Percentiles rank a stretch among this genome's conserved stretches.
These are phyloP conservation scores for Dioscorea dumetorum DNA, from an alignment of 106 monocot genomes.

Conservation along the genomic window DNA sequence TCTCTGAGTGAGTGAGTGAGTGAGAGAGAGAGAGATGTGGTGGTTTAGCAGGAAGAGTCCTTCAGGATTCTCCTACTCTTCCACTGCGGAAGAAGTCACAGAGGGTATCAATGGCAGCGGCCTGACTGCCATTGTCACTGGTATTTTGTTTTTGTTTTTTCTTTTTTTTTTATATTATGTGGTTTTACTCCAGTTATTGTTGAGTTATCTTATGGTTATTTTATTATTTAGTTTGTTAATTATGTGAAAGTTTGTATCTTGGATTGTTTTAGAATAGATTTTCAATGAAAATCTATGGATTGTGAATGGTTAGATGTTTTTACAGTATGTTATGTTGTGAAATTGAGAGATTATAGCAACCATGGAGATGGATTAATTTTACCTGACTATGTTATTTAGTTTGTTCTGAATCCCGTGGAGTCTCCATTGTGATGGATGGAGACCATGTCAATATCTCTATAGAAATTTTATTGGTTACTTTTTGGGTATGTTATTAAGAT, in stretches of 20 bases:
- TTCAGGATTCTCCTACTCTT: slow-evolving; percentile 37
- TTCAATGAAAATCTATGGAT: neutral
- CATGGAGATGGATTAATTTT: no score
- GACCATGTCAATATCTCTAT: no score
- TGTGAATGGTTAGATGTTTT: no score
- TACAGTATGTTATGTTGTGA: no score
- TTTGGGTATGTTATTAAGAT: no score
- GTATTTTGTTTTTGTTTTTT: neutral
- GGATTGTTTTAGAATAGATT: neutral
- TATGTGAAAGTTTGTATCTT: neutral
- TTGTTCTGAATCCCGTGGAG: no score
- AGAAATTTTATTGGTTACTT: no score
- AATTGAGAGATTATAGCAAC: no score
- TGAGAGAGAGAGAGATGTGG: slow-evolving; percentile 17
- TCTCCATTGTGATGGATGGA: no score
- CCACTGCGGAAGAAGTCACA: slow-evolving; percentile 44
- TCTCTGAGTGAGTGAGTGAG: neutral
- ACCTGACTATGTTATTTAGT: no score
- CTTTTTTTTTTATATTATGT: neutral
- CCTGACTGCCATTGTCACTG: slow-evolving; percentile 43
- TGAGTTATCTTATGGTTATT: neutral
- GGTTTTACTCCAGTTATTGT: neutral
- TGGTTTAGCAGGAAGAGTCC: slow-evolving; percentile 13
- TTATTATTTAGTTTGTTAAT: neutral
- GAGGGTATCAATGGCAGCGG: slow-evolving; percentile 28